These are phyloP conservation scores for Jackrogersella multiformis DNA, from an alignment of 495 filamentous ascomycete genomes.

Conservation along the genomic window DNA sequence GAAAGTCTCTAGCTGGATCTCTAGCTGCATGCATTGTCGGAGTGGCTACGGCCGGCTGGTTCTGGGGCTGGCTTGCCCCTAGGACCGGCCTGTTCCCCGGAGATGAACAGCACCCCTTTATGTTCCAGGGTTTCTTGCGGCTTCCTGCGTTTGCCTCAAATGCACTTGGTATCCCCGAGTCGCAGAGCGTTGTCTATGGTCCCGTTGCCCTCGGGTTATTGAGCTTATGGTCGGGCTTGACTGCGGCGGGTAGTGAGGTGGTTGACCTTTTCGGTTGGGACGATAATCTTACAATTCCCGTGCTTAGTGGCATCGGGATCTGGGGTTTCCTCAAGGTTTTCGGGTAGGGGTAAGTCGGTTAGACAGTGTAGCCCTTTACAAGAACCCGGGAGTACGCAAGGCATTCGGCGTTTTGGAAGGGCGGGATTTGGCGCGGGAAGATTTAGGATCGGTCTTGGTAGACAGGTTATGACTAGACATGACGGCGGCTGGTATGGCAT, in stretches of 20 bases:
- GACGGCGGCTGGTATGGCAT: constrained; percentile 21
- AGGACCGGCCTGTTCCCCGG: constrained; percentile 70
- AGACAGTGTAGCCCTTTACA: constrained; percentile 16
- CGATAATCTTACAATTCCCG: constrained; percentile 96
- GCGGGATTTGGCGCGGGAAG: constrained; percentile 7
- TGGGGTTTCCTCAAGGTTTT: constrained; percentile 95
- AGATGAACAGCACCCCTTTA: constrained; percentile 72
- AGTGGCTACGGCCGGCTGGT: constrained; percentile 78
- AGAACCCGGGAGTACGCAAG: constrained; percentile 10
- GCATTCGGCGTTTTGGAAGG: constrained; percentile 31
- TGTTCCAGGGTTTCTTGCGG: constrained; percentile 79
- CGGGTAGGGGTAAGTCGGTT: constrained; percentile 58
- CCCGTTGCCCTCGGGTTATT: constrained; percentile 80
- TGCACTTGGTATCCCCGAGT: constrained; percentile 58
- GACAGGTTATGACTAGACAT: constrained; percentile 37
- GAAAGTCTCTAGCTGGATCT: constrained; percentile 92
- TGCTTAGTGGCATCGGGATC: constrained; percentile 87
- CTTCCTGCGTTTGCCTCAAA: constrained; percentile 66
- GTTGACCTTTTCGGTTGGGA: constrained; percentile 92
- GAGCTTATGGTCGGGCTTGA: constrained; percentile 86
- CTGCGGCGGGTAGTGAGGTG: constrained; percentile 88
- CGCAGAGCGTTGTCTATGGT: constrained; percentile 66
- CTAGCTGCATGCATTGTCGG: constrained; percentile 84
- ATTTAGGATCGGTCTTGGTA: constrained; percentile 19
- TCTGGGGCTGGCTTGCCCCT: constrained; percentile 88